Evolutionary conservation across 2,329 filamentous ascomycete genomes (phyloP).

Genomic region (Hymenoscyphus infarciens): DNA sequence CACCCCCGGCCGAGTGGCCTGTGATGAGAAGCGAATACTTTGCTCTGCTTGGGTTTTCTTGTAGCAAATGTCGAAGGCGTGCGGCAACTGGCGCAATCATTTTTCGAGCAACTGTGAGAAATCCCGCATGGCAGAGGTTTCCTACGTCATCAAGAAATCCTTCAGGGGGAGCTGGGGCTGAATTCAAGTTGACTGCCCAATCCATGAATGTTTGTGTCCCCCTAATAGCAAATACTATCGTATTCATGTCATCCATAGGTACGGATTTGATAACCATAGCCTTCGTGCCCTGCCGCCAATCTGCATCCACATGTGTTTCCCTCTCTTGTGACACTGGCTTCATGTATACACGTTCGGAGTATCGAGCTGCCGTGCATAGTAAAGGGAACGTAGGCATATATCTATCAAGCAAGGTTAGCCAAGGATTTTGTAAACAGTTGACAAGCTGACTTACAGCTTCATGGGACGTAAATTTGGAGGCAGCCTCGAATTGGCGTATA

Average conservation of each 20-base stretch:
- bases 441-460: constrained; percentile 51
- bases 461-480: constrained; percentile 65
- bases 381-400: constrained; percentile 74
- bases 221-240: constrained; percentile 79
- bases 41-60: constrained; percentile 65
- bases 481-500: constrained; percentile 74
- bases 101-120: constrained; percentile 68
- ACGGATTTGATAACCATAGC: constrained; percentile 83
- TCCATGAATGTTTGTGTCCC: constrained; percentile 79
- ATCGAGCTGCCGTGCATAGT: constrained; percentile 73
- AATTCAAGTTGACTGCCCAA: constrained; percentile 80
- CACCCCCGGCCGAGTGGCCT: constrained; percentile 82
- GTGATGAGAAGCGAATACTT: constrained; percentile 74
- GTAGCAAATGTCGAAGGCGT: constrained; percentile 64
- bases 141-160: constrained; percentile 74
- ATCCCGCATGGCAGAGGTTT: constrained; percentile 79
- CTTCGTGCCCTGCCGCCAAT: constrained; percentile 73
- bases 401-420: constrained; percentile 37
- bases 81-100: constrained; percentile 73
- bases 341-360: constrained; percentile 71
- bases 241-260: constrained; percentile 71
- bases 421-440: not conserved
- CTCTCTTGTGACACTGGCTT: constrained; percentile 59
- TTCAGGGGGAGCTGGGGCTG: constrained; percentile 59
- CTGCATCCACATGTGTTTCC: constrained; percentile 66